phyloP scores from a whole-genome alignment of 305 asterid species.

The Ilex paraguariensis region DNA sequence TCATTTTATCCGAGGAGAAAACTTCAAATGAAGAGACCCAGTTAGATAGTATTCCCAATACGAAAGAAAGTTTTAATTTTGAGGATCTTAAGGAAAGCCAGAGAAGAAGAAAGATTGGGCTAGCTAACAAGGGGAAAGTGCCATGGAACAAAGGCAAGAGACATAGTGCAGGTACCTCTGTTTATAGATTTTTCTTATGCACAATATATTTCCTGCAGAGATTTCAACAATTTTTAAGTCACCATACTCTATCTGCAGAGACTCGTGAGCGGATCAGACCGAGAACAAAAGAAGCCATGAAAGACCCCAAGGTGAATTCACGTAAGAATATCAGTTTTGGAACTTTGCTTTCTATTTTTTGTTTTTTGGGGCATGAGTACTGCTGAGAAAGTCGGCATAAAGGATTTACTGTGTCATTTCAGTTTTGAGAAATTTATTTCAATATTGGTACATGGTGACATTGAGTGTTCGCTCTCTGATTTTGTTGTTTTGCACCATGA shows the following conservation, averaged over 20 bases:
- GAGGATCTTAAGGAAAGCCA: conserved; percentile 31
- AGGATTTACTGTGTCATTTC: not conserved
- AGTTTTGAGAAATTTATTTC: not conserved
- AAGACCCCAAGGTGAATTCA: conserved; percentile 99
- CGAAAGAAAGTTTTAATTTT: conserved; percentile 11
- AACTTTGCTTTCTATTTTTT: not conserved
- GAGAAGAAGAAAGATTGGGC: conserved; percentile 32
- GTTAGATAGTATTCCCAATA: conserved; percentile 9
- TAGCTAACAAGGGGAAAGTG: conserved; percentile 73
- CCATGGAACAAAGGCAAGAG: conserved; percentile 93
- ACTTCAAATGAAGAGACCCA: conserved; percentile 20
- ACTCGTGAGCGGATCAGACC: conserved; percentile 70
- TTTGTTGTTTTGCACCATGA: not conserved
- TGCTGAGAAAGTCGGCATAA: not conserved
- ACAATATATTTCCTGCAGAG: conserved; percentile 3
- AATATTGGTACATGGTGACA: not conserved
- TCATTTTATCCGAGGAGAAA: conserved; percentile 21
- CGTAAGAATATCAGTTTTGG: conserved; percentile 55
- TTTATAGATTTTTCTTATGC: conserved; percentile 6
- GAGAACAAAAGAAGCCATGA: conserved; percentile 89
- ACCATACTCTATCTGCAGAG: conserved; percentile 39
- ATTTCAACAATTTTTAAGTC: conserved; percentile 14
- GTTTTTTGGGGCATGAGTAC: conserved; percentile 4
- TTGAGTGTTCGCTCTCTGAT: no score
- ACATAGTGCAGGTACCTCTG: conserved; percentile 67